Evolutionary conservation across 805 yeast species (phyloP), one percentile per base, ranked within the genome.

Genomic region (Candida nemodendra): DNA sequence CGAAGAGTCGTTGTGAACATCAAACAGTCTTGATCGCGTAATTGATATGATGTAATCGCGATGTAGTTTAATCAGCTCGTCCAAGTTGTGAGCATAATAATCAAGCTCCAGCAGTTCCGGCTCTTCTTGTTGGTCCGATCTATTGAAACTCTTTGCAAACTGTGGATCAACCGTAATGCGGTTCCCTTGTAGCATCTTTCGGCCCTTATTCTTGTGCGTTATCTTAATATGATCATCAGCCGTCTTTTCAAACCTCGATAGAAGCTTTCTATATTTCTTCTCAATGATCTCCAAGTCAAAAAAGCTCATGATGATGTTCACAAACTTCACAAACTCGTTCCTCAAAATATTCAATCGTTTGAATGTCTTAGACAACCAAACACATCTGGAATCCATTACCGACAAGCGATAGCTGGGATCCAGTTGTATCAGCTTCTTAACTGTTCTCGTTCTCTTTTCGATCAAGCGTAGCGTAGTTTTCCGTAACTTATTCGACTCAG

Each of bases 261-360:
- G 53, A 25, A 66, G 50, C 18, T 38, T 40, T 4, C 38, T 22
- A 35, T 48, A 64, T 39, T 61, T 69, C 17, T 55, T 53, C 25
- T 75, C 78, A 24, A 76, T 71, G 13, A 76, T 56, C 38, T 74
- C 78, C 44, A 56, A 65, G 14, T 71, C 64, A 14, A 76, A 60
- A 44, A 66, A 74, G 23, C 60, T 60, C 18, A 65, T 50, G 4
- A 77, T 43, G 2, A 59, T 57, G 32, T 64, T 65, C 19, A 77
- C 53, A 41, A 76, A 72, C 33, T 66, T 65, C 16, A 62, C 56
- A 42, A 65, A 62, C 47, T 61, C 66, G 49, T 53, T 64, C 34
- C 74, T 61, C 1, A 68, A 57, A 30, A 68, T 48, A 45, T 64
- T 66, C 18, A 66, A 50, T 18, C 61, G 62, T 30, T 63, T 55